phyloP scores from a whole-genome alignment of 768 basidiomycete species.

The Termitomyces sp. region DNA sequence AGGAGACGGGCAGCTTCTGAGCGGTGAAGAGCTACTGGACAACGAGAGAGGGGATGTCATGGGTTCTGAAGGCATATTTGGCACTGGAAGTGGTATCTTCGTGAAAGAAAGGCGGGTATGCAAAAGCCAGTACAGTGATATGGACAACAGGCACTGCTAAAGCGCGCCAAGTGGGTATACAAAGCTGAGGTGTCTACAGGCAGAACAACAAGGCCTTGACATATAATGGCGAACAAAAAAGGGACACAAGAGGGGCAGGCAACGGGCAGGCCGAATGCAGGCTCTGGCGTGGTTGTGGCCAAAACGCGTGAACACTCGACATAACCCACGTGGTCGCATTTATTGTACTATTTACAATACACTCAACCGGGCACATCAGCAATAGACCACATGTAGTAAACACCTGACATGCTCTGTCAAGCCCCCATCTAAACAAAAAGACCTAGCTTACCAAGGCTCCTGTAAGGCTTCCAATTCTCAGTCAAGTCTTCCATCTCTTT shows the following conservation, averaged over 20 bases:
- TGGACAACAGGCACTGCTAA: constrained; percentile 15
- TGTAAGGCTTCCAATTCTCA: constrained; percentile 73
- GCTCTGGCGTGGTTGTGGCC: constrained; percentile 12
- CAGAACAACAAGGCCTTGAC: constrained; percentile 9
- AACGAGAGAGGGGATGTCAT: constrained; percentile 28
- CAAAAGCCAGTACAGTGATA: constrained; percentile 6
- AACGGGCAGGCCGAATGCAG: constrained; percentile 9
- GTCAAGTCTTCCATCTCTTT: constrained; percentile 80
- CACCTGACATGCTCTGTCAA: constrained; percentile 35
- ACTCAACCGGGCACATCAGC: constrained; percentile 31
- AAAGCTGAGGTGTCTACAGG: constrained; percentile 6
- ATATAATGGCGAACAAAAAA: constrained; percentile 12
- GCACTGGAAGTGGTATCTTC: constrained; percentile 14
- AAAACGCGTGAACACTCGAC: not conserved
- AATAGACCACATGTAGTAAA: constrained; percentile 88
- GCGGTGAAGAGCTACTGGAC: constrained; percentile 21
- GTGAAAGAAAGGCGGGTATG: constrained; percentile 7
- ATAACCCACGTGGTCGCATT: constrained; percentile 4
- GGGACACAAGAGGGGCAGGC: constrained; percentile 11
- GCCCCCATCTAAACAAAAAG: not conserved
- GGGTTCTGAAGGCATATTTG: constrained; percentile 21
- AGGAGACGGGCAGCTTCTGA: constrained; percentile 24
- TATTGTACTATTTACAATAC: constrained; percentile 1
- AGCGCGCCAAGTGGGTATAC: constrained; percentile 7
- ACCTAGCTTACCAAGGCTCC: constrained; percentile 62